Conservation (phyloP, 2,329 filamentous ascomycete genomes). For the Ceratocystis colombiana region DNA sequence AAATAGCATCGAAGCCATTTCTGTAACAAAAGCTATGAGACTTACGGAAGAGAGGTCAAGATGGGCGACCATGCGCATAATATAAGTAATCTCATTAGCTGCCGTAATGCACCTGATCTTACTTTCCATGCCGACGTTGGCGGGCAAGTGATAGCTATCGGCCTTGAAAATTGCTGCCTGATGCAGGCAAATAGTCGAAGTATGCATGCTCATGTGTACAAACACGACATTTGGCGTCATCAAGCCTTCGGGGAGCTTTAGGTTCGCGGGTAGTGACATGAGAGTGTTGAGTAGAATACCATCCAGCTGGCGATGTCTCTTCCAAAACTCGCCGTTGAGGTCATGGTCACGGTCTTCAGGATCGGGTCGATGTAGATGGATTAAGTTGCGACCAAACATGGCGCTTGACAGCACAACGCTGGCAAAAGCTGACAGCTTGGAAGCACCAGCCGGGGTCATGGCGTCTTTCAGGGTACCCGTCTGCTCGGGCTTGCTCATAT, state of each 20-base stretch:
- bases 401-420: slow-evolving; percentile 77
- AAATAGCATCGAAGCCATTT: too few species aligned
- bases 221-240: slow-evolving; percentile 79
- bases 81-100: slow-evolving; percentile 83
- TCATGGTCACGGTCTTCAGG: slow-evolving; percentile 73
- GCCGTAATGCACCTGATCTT: slow-evolving; percentile 88
- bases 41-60: slow-evolving; percentile 73
- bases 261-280: slow-evolving; percentile 65
- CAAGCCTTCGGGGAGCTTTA: slow-evolving; percentile 69
- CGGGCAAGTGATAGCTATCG: slow-evolving; percentile 71
- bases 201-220: slow-evolving; percentile 93
- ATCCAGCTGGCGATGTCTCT: slow-evolving; percentile 78
- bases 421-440: slow-evolving; percentile 65
- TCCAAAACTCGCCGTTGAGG: slow-evolving; percentile 92
- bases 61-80: slow-evolving; percentile 92
- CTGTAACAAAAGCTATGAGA: slow-evolving; percentile 10
- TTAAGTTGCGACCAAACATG: slow-evolving; percentile 80
- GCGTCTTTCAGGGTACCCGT: slow-evolving; percentile 60
- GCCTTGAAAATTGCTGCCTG: slow-evolving; percentile 97
- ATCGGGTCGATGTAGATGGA: slow-evolving; percentile 81
- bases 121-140: slow-evolving; percentile 73
- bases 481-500: slow-evolving; percentile 64
- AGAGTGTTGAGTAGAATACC: slow-evolving; percentile 82
- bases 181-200: slow-evolving; percentile 92
- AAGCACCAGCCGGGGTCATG: slow-evolving; percentile 60